Evolutionary conservation across 495 filamentous ascomycete species (phyloP).

Genomic region (Daldinia decipiens): DNA sequence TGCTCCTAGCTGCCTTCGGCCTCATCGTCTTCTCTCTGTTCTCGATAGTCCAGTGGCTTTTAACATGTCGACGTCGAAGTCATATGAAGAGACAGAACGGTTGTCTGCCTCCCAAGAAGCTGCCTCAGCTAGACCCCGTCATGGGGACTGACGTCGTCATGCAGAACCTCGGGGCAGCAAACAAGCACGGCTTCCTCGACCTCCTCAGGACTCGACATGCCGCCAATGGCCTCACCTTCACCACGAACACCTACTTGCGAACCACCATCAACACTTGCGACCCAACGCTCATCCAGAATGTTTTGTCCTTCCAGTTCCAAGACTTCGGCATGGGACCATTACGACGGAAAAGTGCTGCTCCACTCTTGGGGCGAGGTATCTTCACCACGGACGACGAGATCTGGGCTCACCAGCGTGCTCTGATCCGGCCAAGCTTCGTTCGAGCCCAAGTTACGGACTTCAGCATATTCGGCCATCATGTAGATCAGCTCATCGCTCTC

Average conservation of each 20-base stretch:
- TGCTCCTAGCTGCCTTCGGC: slow-evolving; percentile 31
- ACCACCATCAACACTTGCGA: slow-evolving; percentile 67
- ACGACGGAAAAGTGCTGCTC: slow-evolving; percentile 46
- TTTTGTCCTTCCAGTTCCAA: slow-evolving; percentile 74
- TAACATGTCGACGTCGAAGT: slow-evolving; percentile 33
- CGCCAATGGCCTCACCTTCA: slow-evolving; percentile 46
- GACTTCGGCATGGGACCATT: slow-evolving; percentile 62
- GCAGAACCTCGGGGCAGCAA: slow-evolving; percentile 41
- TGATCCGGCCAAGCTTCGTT: slow-evolving; percentile 58
- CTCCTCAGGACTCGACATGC: slow-evolving; percentile 40
- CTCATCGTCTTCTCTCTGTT: slow-evolving; percentile 29
- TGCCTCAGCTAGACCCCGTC: slow-evolving; percentile 44
- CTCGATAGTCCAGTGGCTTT: slow-evolving; percentile 34
- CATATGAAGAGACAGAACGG: slow-evolving; percentile 34
- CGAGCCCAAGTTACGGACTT: slow-evolving; percentile 53
- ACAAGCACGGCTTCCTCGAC: slow-evolving; percentile 42
- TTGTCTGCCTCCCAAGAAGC: slow-evolving; percentile 42
- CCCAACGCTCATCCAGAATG: slow-evolving; percentile 74
- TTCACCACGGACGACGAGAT: slow-evolving; percentile 57
- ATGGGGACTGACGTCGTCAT: slow-evolving; percentile 47
- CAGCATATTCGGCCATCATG: slow-evolving; percentile 62
- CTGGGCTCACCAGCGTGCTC: slow-evolving; percentile 55
- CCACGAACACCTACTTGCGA: slow-evolving; percentile 44
- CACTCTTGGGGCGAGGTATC: slow-evolving; percentile 58
- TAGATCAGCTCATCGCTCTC: slow-evolving; percentile 54